Evolutionary conservation across 371 early-diverging fungal genomes (phyloP), one percentile per base, ranked within the genome.

Genomic region (Apophysomyces ossiformis): DNA sequence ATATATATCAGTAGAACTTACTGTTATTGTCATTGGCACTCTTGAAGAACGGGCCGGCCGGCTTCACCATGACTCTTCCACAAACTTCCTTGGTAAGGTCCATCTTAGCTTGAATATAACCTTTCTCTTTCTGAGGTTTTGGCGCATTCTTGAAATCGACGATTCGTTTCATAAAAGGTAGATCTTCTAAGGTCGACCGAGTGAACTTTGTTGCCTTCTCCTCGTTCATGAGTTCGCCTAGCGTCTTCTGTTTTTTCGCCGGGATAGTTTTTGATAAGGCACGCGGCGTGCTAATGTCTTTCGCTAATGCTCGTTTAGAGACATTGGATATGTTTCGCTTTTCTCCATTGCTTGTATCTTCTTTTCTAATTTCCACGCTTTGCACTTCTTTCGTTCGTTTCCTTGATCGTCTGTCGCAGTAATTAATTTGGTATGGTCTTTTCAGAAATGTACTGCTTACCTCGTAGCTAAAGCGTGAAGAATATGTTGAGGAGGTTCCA

Each of bases 81-180:
- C 21, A 50, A 50, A 50, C 9, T 2, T 50, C 54, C 21, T 50
- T 50, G 4, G 54, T 50, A 50, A n/a, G 54, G 4, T 50, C 54
- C 54, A 50, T 50, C 11, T 50, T 50, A 7, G 54, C 54, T 50
- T 50, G 54, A 26, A 50, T 50, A 21, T 50, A 50, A 4, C 54
- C 54, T 21, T 50, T 50, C 6, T 50, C 54, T 21, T 50, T 50
- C 21, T 50, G 54, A 7, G 54, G 54, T n/a, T 9, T 21, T 50
- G 54, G 54, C 54, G 54, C 21, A 21, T 26, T 50, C 54, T 50
- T 50, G 21, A 50, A 32, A 11, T 50, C 54, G 0, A 50, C 54
- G 11, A 50, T 50, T 9, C 54, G 54, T 9, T 50, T 50, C 54
- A 50, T 50, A 11, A 50, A 50, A 21, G 54, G 54, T 11, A 50